Evolutionary conservation across 2,329 filamentous ascomycete species (phyloP), one percentile per base, ranked within the genome.

Genomic region (Arachnomyces sp.): DNA sequence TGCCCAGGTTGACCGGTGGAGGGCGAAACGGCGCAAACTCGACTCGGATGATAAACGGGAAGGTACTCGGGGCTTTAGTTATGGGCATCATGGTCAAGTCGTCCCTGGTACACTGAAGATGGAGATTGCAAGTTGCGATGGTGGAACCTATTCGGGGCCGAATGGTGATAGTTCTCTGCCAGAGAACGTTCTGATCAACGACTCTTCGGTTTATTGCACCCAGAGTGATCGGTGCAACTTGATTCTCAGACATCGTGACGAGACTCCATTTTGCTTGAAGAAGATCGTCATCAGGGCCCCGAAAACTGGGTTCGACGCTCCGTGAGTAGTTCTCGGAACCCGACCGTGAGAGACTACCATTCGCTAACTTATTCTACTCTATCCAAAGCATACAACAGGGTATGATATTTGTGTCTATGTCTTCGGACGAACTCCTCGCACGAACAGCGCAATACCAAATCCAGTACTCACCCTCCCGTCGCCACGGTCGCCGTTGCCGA

Each of bases 341-440:
- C 37, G n/a, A 30, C 13, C 11, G 31, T 39, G 18, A 31, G 37
- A 14, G 28, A 25, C 9, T 25, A 5, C 20, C 31, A 13, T 43
- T 44, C 46, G 33, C 63, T 72, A 49, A 70, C 53, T 37, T 42
- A 42, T 46, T 38, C 40, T 32, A 6, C 11, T 13, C 13, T 18
- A 39, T 31, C 40, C 34, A 42, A 57, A 90, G 85, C 39, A 81
- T 94, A 39, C 82, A 90, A 62, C 84, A 94, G 72, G 90, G 92
- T 33, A 82, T 95, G 74, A 77, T 96, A 1, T 95, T 95, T 56
- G 74, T 96, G 18, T 77, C 85, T 34, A 94, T 95, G 89, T 76
- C 79, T 31, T 76, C 81, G 29, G 80, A 93, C 49, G 81, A 92
- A 44, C 67, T 92, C 1, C 65, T 92, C 32, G 75, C 71, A 14